Base-by-base conservation (phyloP, 305 asterid species). In the Fraxinus latifolia region DNA sequence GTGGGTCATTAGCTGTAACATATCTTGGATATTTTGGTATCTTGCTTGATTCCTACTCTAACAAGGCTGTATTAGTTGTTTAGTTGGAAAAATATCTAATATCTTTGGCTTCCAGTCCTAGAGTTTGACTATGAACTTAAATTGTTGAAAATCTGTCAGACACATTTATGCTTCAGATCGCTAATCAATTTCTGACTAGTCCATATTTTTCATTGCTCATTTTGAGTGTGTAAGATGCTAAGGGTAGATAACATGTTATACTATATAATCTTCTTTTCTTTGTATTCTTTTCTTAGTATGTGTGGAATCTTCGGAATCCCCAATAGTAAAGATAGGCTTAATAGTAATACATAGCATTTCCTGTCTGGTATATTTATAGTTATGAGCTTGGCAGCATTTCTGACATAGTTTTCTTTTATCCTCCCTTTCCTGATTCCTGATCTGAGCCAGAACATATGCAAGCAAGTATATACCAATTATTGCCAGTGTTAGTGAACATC, bases 401-500 rank as follows among this genome's bases (percentile, higher is more conserved):
- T 84, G 83, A 91, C 80, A 39, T 53, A 67, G 78, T 75, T 65
- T 76, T 42, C 33, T 68, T 82, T 79, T 80, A 2, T 62, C 39
- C 36, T 60, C 44, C 71, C 36, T 74, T 71, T 79, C 73, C 70
- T 58, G n/a, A 33, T 47, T 68, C 76, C 55, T 82, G 83, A 79
- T 84, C 78, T 82, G 88, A 81, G 84, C 77, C 97, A 96, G 99
- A 85, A 96, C 99, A 55, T 96, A 96, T 86, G 99, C 99, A 36
- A 96, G 98, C 95, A 96, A 96, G 89, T 96, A 96, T 85, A 96
- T 96, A 90, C 99, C 99, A 42, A 96, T 96, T 73, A 96, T 96
- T 82, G 99, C 99, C 55, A 96, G 99, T 78, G 99, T 96, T 79
- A 96, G 99, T 81, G 99, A 94, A 87, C 98, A 96, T 82, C 99